Conservation (phyloP, 768 basidiomycete species). For the Gelatoporia subvermispora region DNA sequence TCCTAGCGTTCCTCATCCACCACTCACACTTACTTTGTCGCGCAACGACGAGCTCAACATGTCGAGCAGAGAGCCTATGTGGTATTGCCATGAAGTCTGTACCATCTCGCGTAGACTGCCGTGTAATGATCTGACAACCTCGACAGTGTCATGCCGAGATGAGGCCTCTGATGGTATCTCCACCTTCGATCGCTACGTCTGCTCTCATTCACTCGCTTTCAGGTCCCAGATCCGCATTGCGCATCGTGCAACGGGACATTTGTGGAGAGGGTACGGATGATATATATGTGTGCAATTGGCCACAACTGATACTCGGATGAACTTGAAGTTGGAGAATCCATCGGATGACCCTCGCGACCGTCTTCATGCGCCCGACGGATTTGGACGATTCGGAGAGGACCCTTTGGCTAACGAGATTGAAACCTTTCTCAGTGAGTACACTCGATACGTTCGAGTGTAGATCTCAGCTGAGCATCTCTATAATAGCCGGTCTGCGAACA, state of each 20-base stretch:
- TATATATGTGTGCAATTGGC: constrained; percentile 5
- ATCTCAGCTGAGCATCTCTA: background rate
- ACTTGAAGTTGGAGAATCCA: constrained; percentile 70
- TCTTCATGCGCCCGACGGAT: constrained; percentile 27
- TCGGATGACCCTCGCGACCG: constrained; percentile 73
- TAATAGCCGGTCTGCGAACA: constrained; percentile 14
- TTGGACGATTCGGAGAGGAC: constrained; percentile 23
- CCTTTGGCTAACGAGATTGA: constrained; percentile 30
- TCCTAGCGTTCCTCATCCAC: constrained; percentile 2
- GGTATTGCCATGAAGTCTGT: constrained; percentile 73
- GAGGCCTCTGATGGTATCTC: constrained; percentile 74
- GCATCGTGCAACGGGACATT: constrained; percentile 79
- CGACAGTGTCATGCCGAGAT: constrained; percentile 82
- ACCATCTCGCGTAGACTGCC: background rate
- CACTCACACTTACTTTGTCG: background rate
- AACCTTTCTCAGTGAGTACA: constrained; percentile 41
- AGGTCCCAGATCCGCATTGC: constrained; percentile 82
- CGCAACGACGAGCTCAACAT: constrained; percentile 28
- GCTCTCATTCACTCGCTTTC: constrained; percentile 9
- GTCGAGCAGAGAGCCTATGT: constrained; percentile 69
- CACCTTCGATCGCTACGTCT: constrained; percentile 3
- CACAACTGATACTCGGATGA: too few species aligned
- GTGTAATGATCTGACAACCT: constrained; percentile 3
- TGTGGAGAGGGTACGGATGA: constrained; percentile 81
- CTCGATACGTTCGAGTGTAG: background rate